A percentile compares a stretch with the other conserved stretches of the same genome.
These are phyloP conservation scores for Piper longum DNA, from an alignment of 164 flowering plant species.

Conservation along the genomic window DNA sequence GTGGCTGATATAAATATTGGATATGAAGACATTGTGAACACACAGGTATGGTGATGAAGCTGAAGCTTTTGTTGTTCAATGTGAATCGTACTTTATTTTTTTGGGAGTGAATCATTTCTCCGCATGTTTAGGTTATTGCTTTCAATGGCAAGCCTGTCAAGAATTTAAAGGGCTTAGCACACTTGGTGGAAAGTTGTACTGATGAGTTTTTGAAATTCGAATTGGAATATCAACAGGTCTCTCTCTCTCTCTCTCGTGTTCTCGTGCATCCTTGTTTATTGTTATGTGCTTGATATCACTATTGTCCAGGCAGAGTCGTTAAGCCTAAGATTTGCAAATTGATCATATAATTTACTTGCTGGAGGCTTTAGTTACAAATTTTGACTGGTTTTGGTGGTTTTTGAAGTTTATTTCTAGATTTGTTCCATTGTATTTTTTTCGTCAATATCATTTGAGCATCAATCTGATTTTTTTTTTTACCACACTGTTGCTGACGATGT, in stretches of 20 bases:
- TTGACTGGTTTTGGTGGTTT: no score
- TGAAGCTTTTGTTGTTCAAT: not conserved
- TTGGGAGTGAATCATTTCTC: not conserved
- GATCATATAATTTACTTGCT: not conserved
- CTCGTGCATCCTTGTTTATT: not conserved
- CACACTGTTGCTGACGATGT: no score
- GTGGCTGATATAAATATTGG: constrained; percentile 91
- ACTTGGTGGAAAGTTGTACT: constrained; percentile 66
- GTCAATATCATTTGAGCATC: no score
- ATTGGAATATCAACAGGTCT: constrained; percentile 77
- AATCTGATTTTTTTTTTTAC: no score
- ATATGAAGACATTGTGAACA: constrained; percentile 82
- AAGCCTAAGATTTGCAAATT: not conserved
- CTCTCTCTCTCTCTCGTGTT: constrained; percentile 6
- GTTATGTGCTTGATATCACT: no score
- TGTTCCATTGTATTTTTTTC: no score
- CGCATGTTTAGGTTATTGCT: constrained; percentile 42
- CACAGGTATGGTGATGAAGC: constrained; percentile 40
- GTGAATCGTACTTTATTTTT: not conserved
- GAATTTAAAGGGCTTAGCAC: constrained; percentile 66
- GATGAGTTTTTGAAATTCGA: constrained; percentile 75
- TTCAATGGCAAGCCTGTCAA: constrained; percentile 75
- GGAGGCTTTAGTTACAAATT: no score
- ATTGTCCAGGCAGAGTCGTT: not conserved
- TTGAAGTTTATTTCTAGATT: no score